A percentile compares a stretch with the other conserved stretches of the same genome.
These are phyloP conservation scores for Hansenula sp. DNA, from an alignment of 1,139 yeast species.

Conservation along the genomic window DNA sequence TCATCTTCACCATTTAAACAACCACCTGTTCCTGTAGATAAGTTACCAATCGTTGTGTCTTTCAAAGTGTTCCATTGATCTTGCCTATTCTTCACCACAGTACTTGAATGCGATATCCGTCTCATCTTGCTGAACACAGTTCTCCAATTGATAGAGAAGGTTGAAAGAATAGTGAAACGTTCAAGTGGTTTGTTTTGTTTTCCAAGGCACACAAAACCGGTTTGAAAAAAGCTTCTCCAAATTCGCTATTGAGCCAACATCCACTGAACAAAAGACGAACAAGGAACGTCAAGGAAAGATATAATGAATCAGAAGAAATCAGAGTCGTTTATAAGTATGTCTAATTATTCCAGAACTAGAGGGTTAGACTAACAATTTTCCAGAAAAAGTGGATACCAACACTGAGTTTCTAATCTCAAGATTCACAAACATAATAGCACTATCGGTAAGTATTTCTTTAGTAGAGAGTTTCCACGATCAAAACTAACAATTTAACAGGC, in stretches of 20 bases:
- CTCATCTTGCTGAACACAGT: too few relatives aligned
- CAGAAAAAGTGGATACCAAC: conserved; percentile 28
- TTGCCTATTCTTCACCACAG: not conserved
- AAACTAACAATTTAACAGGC: conserved; percentile 5
- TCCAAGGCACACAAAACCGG: not conserved
- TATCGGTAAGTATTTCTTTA: conserved; percentile 19
- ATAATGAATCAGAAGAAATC: conserved; percentile 23
- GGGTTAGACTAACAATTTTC: not conserved
- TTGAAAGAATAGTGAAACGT: not conserved
- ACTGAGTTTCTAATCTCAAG: conserved; percentile 29
- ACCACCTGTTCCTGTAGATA: not conserved
- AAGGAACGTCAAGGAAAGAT: not conserved
- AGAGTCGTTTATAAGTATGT: conserved; percentile 24
- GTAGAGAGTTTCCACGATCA: too few relatives aligned
- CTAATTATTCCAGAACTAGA: not conserved
- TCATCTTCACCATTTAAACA: not conserved
- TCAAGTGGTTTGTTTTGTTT: too few relatives aligned
- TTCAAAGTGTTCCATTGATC: not conserved
- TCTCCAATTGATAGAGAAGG: not conserved
- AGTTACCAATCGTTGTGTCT: not conserved
- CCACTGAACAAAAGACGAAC: not conserved
- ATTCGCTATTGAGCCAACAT: too few relatives aligned
- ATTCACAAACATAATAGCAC: conserved; percentile 27
- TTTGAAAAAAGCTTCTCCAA: too few relatives aligned
- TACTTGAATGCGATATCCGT: too few relatives aligned